Conservation (phyloP, 1,284 basidiomycete genomes). For the Cutaneotrichosporon cutaneum region DNA sequence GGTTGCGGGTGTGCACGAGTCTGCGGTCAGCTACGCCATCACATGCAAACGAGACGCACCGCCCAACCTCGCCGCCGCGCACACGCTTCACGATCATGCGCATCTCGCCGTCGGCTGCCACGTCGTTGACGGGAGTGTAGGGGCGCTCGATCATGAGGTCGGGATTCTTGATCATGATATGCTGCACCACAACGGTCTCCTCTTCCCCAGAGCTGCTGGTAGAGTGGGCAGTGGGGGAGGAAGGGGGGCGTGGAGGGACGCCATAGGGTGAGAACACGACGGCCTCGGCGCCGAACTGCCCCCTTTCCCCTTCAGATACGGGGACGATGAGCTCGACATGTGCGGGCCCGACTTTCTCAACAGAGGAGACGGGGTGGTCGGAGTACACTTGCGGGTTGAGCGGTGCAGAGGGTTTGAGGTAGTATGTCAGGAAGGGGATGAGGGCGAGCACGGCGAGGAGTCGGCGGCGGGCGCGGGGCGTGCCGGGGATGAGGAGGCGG, state of each 20-base stretch:
- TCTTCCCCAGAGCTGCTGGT: not conserved
- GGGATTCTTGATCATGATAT: conserved; percentile 49
- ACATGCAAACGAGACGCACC: conserved; percentile 44
- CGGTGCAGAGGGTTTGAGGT: conserved; percentile 1
- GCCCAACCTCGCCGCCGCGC: conserved; percentile 49
- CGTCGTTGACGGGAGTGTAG: conserved; percentile 51
- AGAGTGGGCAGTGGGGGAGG: not conserved
- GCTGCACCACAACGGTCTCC: conserved; percentile 41
- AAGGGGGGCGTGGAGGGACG: conserved; percentile 6
- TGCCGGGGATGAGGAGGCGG: conserved; percentile 8
- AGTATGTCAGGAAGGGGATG: conserved; percentile 15
- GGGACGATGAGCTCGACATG: conserved; percentile 36
- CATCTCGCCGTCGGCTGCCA: conserved; percentile 35
- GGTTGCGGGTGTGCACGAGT: conserved; percentile 39
- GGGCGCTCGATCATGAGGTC: conserved; percentile 51
- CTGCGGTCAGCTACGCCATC: conserved; percentile 22
- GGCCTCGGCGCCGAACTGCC: conserved; percentile 12
- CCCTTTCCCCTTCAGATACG: conserved; percentile 2
- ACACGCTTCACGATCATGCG: conserved; percentile 50
- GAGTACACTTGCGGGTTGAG: conserved; percentile 41
- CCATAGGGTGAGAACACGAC: conserved; percentile 1
- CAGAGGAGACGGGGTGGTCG: conserved; percentile 31
- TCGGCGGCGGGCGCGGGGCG: conserved; percentile 8
- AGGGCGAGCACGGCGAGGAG: conserved; percentile 14
- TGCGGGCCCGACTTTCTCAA: conserved; percentile 25